phyloP scores from a whole-genome alignment of 2,329 filamentous ascomycete genomes.

The Aureobasidium subglaciale region DNA sequence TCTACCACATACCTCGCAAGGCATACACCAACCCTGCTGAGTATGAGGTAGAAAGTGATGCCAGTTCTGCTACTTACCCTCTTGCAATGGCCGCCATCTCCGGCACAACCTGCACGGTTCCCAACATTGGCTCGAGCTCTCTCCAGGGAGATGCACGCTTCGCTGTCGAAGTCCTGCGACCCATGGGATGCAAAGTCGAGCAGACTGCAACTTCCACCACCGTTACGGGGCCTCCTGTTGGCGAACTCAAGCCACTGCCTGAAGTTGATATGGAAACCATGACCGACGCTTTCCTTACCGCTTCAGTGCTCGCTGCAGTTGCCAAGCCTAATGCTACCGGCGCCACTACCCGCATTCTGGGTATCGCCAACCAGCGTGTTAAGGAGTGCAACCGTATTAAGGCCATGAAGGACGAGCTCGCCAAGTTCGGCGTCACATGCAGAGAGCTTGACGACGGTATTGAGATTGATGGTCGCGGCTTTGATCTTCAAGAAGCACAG shows the following conservation, averaged over 20 bases:
- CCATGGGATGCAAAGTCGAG: slow-evolving; percentile 88
- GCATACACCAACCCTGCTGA: slow-evolving; percentile 74
- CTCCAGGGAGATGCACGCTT: slow-evolving; percentile 94
- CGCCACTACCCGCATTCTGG: slow-evolving; percentile 72
- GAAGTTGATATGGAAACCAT: slow-evolving; percentile 98
- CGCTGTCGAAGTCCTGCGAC: slow-evolving; percentile 77
- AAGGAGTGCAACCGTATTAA: slow-evolving; percentile 97
- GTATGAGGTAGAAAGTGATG: slow-evolving; percentile 93
- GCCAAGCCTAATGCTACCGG: slow-evolving; percentile 60
- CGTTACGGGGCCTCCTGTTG: slow-evolving; percentile 76
- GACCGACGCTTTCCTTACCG: slow-evolving; percentile 97
- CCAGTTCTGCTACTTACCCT: slow-evolving; percentile 94
- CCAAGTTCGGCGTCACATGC: slow-evolving; percentile 84
- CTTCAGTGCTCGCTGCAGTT: slow-evolving; percentile 85
- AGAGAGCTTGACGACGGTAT: slow-evolving; percentile 93
- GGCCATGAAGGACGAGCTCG: slow-evolving; percentile 90
- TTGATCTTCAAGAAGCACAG: slow-evolving; percentile 44
- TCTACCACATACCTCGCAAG: slow-evolving; percentile 86
- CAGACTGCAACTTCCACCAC: slow-evolving; percentile 84
- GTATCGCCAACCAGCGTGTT: slow-evolving; percentile 94
- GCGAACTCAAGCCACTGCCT: slow-evolving; percentile 64
- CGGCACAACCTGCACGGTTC: slow-evolving; percentile 88
- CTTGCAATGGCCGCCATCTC: slow-evolving; percentile 91
- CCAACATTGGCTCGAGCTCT: slow-evolving; percentile 88
- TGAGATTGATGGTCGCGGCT: slow-evolving; percentile 55